Evolutionary conservation across 2,329 filamentous ascomycete species (phyloP), one percentile per base, ranked within the genome.

Genomic region (Trichoderma harzianum): DNA sequence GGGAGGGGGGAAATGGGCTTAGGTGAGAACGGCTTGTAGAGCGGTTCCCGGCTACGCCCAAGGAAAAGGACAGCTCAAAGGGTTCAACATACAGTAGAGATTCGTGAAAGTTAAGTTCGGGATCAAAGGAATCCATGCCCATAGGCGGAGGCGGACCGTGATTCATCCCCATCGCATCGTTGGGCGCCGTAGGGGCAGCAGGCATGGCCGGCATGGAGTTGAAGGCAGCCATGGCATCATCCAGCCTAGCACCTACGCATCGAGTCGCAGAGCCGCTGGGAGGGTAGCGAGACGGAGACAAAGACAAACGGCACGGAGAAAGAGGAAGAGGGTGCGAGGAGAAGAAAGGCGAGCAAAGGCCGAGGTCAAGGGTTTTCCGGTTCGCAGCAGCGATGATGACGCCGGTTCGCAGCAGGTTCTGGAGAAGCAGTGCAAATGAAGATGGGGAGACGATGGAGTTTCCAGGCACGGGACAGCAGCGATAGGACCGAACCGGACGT

Each of bases 141-240:
- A 87, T 79, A 57, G 78, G 70, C 72, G 82, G 79, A 65, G 80
- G 81, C 57, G 77, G 77, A 51, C 76, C 77, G 74, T 80, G 79
- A 74, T 83, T 84, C 79, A 88, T 79, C 74, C 79, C 80, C 80
- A 88, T 84, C 74, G 80, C 77, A 75, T 87, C 85, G 78, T 79
- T 81, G 74, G 82, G 79, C 65, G 83, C 81, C 26, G 69, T 34
- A 51, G 68, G 63, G 76, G 83, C 78, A 79, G 83, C 80, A 75
- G 83, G 80, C 78, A 87, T 83, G 77, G 82, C 83, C 81, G 85
- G 82, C 83, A 89, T 86, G 78, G 86, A 83, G 80, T 87, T 88
- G 83, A 85, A 89, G 77, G 84, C 83, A 75, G 86, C 86, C 88
- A 89, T 89, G 78, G 83, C 86, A 87, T 87, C 76, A 78, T 80